Percentiles rank a stretch among this genome's conserved stretches.
Evolutionary conservation across 345 rosid species (phyloP).

Genomic region (Stellera chamaejasme): DNA sequence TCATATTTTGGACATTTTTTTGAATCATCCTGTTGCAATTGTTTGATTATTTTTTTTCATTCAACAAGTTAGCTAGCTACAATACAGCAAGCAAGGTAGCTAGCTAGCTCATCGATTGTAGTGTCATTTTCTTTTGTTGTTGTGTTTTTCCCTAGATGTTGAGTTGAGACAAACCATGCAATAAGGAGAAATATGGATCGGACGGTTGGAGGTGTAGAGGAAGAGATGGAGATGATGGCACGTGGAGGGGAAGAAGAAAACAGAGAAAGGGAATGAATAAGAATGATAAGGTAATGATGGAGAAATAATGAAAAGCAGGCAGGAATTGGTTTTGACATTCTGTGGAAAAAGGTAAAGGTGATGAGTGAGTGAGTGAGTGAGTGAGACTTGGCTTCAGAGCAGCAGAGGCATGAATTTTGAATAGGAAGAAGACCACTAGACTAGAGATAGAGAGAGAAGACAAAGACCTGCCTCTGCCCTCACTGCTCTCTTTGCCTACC

Average conservation of each 20-base stretch:
- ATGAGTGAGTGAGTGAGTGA: conserved; percentile 2
- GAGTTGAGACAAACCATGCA: not conserved
- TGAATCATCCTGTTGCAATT: too few species aligned
- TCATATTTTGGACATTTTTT: too few species aligned
- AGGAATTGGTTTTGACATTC: conserved; percentile 25
- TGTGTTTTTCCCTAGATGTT: not conserved
- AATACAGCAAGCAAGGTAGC: too few species aligned
- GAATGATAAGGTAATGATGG: conserved; percentile 55
- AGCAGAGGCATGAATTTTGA: conserved; percentile 6
- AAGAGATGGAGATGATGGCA: conserved; percentile 11
- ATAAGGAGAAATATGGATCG: conserved; percentile 16
- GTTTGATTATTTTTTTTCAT: too few species aligned
- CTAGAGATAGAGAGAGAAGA: not conserved
- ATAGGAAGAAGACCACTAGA: conserved; percentile 1
- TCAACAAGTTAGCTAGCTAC: too few species aligned
- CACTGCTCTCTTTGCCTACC: too few species aligned
- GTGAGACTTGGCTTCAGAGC: conserved; percentile 6
- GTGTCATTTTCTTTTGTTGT: not conserved
- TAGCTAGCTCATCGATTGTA: too few species aligned
- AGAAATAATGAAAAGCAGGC: conserved; percentile 20
- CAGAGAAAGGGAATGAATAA: conserved; percentile 5
- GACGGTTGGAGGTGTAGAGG: conserved; percentile 22
- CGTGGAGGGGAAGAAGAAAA: conserved; percentile 23
- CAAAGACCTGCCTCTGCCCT: not conserved
- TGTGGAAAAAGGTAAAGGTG: not conserved